A percentile compares a stretch with the other conserved stretches of the same genome.
These are phyloP conservation scores for Cryptosporidium canis DNA, from an alignment of 169 alveolate genomes.

Conservation along the genomic window DNA sequence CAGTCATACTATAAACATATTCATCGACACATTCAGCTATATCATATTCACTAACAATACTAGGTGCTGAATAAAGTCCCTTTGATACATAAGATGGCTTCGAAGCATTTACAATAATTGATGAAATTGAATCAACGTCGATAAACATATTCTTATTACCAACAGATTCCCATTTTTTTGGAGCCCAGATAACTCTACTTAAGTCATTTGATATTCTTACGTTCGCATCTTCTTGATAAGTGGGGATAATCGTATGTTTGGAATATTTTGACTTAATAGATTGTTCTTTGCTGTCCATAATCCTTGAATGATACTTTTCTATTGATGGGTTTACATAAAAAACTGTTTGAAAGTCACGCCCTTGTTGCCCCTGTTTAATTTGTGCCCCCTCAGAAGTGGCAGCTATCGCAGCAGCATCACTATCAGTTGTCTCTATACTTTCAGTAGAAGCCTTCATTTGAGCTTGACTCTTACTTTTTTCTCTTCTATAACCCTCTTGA, in stretches of 20 bases:
- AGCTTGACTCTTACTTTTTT: conserved; percentile 65
- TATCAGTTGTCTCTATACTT: conserved; percentile 62
- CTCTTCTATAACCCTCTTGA: conserved; percentile 69
- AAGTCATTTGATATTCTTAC: conserved; percentile 61
- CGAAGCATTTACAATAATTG: conserved; percentile 62
- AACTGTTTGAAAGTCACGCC: conserved; percentile 64
- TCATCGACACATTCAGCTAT: conserved; percentile 72
- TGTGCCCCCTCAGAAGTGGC: conserved; percentile 71
- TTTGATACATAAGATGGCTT: conserved; percentile 50
- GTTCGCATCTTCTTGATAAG: conserved; percentile 65
- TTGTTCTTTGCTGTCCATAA: conserved; percentile 32
- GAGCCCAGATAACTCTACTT: conserved; percentile 62
- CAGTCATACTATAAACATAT: conserved; percentile 33
- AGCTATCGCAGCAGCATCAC: conserved; percentile 65
- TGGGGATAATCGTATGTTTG: conserved; percentile 60
- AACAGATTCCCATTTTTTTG: conserved; percentile 63
- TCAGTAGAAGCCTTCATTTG: conserved; percentile 65
- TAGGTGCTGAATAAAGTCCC: conserved; percentile 50
- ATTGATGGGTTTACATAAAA: conserved; percentile 58
- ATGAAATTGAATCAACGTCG: conserved; percentile 64
- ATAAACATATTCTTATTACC: conserved; percentile 56
- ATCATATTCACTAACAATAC: conserved; percentile 54
- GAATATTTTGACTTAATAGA: conserved; percentile 38
- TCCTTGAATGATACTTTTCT: conserved; percentile 22
- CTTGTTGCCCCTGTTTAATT: conserved; percentile 71